A percentile compares a stretch with the other conserved stretches of the same genome.
These are phyloP conservation scores for Zygosaccharomyces pseudobailii DNA, from an alignment of 1,139 yeast genomes.

Conservation along the genomic window DNA sequence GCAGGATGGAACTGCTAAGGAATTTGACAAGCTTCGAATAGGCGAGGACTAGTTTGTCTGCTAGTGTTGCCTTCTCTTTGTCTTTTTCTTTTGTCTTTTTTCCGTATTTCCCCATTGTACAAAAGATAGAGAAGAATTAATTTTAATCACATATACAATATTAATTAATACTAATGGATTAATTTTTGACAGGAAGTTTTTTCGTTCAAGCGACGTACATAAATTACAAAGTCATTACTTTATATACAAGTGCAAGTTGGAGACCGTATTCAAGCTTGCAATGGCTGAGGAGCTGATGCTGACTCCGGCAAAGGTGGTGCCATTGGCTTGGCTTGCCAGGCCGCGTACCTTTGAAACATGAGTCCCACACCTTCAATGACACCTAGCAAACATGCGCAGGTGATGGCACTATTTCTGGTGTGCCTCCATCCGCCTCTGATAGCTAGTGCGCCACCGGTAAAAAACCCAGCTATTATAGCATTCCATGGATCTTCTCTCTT, in stretches of 20 bases:
- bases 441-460: constrained; percentile 97
- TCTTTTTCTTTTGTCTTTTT: not conserved
- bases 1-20: constrained; percentile 22
- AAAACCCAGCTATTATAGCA: constrained; percentile 96
- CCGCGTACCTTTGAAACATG: constrained; percentile 88
- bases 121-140: not conserved
- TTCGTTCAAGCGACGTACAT: constrained; percentile 1
- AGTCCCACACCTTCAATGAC: constrained; percentile 98
- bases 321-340: constrained; percentile 76
- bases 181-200: not conserved
- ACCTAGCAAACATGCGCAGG: constrained; percentile 95
- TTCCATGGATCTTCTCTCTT: constrained; percentile 98
- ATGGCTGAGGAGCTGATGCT: constrained; percentile 37
- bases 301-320: constrained; percentile 71
- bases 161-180: not conserved
- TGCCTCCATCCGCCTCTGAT: constrained; percentile 99
- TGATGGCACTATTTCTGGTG: constrained; percentile 92
- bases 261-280: constrained; percentile 25
- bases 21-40: constrained; percentile 17
- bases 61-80: not conserved
- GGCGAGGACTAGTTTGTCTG: constrained; percentile 11
- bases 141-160: not conserved
- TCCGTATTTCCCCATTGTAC: not conserved
- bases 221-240: constrained; percentile 8
- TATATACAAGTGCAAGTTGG: constrained; percentile 18